Percentiles rank a stretch among this genome's conserved stretches.
phyloP scores from a whole-genome alignment of 257 asterid genomes.

The Ilex aquifolium region DNA sequence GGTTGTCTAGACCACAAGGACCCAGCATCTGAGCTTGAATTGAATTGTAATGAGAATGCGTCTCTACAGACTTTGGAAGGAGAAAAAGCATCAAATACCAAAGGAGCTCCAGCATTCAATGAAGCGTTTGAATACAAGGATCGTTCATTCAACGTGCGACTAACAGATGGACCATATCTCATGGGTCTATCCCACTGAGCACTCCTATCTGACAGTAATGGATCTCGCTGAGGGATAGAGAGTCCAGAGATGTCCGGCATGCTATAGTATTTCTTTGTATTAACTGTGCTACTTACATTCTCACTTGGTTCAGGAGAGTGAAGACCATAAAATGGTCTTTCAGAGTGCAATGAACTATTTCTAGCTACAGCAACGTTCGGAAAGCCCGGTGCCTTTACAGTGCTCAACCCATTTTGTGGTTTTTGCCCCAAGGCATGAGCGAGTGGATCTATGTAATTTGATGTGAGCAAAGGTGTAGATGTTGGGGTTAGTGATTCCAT shows the following conservation, averaged over 20 bases:
- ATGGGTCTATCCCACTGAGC: constrained; percentile 36
- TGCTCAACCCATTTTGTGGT: constrained; percentile 57
- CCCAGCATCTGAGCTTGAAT: constrained; percentile 43
- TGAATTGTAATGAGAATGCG: constrained; percentile 45
- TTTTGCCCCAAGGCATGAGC: constrained; percentile 44
- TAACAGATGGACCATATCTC: constrained; percentile 41
- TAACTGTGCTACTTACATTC: constrained; percentile 27
- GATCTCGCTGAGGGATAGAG: constrained; percentile 46
- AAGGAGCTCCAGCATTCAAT: constrained; percentile 42
- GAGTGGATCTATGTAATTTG: constrained; percentile 35
- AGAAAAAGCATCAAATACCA: constrained; percentile 41
- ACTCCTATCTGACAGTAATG: constrained; percentile 29
- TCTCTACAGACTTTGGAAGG: constrained; percentile 52
- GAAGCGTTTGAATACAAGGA: constrained; percentile 26
- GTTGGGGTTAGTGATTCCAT: not conserved
- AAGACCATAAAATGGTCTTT: constrained; percentile 39
- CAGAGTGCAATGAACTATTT: constrained; percentile 62
- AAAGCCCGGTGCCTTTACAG: constrained; percentile 79
- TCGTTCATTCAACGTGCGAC: constrained; percentile 36
- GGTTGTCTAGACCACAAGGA: constrained; percentile 91
- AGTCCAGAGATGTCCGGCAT: constrained; percentile 89
- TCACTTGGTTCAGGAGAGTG: constrained; percentile 42
- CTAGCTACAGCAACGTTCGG: constrained; percentile 66
- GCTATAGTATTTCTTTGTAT: constrained; percentile 72
- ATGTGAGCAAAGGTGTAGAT: constrained; percentile 1